Percentiles rank a stretch among this genome's conserved stretches.
phyloP scores from a whole-genome alignment of 2,329 filamentous ascomycete species.

The Microsporum canis region DNA sequence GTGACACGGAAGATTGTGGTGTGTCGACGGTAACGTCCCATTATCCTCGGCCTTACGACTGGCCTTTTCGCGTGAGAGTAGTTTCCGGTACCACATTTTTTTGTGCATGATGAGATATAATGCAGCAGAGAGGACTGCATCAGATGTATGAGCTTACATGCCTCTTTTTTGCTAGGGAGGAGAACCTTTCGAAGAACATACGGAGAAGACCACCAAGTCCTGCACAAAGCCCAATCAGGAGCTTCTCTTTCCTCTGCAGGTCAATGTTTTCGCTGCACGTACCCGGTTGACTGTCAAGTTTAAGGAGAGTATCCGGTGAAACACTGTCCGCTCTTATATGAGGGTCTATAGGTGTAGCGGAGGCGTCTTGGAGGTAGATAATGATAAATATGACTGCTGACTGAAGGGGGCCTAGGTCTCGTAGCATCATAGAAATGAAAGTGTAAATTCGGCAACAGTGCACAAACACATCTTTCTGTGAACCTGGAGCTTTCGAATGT shows the following conservation, averaged over 20 bases:
- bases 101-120: neutral
- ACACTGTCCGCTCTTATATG: neutral
- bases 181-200: neutral
- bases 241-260: neutral
- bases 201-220: neutral
- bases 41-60: neutral
- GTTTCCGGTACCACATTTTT: constrained; percentile 6
- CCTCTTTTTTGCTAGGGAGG: neutral
- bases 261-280: neutral
- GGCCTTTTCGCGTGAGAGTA: neutral
- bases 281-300: neutral
- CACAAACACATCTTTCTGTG: neutral
- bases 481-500: no score
- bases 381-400: neutral
- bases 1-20: neutral
- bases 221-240: neutral
- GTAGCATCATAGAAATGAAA: neutral
- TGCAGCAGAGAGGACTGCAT: neutral
- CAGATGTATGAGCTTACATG: neutral
- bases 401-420: neutral
- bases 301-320: neutral
- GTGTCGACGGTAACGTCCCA: neutral
- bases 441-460: neutral
- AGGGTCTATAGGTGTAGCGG: neutral
- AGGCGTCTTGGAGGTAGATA: neutral